phyloP scores from a whole-genome alignment of 768 basidiomycete genomes.

The Tulasnella sp. region DNA sequence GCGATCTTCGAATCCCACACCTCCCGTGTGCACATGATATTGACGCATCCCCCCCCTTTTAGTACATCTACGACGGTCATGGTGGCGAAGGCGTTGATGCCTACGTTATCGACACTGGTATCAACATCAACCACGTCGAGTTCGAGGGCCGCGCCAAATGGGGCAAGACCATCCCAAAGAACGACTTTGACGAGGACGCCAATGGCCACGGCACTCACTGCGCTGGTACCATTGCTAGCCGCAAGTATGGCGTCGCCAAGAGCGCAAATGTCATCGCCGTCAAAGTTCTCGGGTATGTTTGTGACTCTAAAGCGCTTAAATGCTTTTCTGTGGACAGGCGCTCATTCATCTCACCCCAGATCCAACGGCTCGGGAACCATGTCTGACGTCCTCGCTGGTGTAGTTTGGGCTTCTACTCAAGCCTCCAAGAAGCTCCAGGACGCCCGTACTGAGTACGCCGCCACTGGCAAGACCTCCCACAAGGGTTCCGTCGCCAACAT shows the following conservation, averaged over 20 bases:
- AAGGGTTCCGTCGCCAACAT: constrained; percentile 97
- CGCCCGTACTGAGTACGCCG: constrained; percentile 60
- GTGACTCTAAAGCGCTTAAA: background rate
- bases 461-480: constrained; percentile 75
- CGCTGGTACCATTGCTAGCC: constrained; percentile 92
- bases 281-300: constrained; percentile 52
- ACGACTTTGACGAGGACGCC: constrained; percentile 82
- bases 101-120: constrained; percentile 59
- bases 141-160: constrained; percentile 87
- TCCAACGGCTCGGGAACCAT: constrained; percentile 91
- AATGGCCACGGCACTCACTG: constrained; percentile 80
- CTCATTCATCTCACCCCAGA: constrained; percentile 50
- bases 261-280: constrained; percentile 82
- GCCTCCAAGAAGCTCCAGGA: constrained; percentile 52
- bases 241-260: constrained; percentile 95
- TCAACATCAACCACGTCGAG: constrained; percentile 79
- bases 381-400: constrained; percentile 89
- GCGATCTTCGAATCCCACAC: background rate
- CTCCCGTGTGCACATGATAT: background rate
- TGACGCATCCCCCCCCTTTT: constrained; percentile 35
- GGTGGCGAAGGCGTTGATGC: constrained; percentile 96
- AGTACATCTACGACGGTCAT: constrained; percentile 63
- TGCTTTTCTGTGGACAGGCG: background rate
- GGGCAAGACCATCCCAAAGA: constrained; percentile 86
- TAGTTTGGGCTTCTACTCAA: constrained; percentile 65